Evolutionary conservation across 1,139 yeast genomes (phyloP), one percentile per base, ranked within the genome.

Genomic region (Eremothecium gossypii): DNA sequence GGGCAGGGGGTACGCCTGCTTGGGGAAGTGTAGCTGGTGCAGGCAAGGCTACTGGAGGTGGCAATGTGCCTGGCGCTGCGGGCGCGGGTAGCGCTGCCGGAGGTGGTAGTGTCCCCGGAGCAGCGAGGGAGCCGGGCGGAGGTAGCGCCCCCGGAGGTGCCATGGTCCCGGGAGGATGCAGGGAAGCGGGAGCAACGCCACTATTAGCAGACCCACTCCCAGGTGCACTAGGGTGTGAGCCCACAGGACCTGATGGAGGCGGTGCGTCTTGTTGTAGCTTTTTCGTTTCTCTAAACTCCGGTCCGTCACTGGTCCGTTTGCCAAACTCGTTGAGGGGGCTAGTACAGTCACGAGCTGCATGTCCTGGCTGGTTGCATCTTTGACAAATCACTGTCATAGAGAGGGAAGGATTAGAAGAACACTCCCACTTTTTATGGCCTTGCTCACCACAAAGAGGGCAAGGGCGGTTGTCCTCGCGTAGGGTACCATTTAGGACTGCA

Each of bases 401-500:
- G 56, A 74, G 67, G 52, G 69, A 72, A 54, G 65, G 71, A 54
- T 67, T 68, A 48, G 68, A 67, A 3, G 85, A 83, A 57, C 87
- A 80, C 33, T 77, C 80, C 55, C 68, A 72, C 49, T 73, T 69
- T 40, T 72, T 68, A 52, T 81, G 87, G 1, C 86, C 87, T 41
- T 69, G 61, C 42, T 76, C 69, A 10, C 85, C 84, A 60, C 71
- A 68, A 12, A 59, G 58, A 48, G 66, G 65, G 68, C 96, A 68
- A 54, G 85, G 70, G 61, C 81, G 68, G 61, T 79, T 66, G 67
- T 87, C 80, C 55, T 85, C 95, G 43, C 97, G 73, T 39, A 87
- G 70, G 0, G 98, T 93, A 64, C 99, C 99, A 66, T 91, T 93
- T 45, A 91, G 70, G 11, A 85, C 81, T 0, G 99, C 99, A 53